Percentiles rank a stretch among this genome's conserved stretches.
Evolutionary conservation across 2,329 filamentous ascomycete species (phyloP).

Genomic region (Penicillium sp.): DNA sequence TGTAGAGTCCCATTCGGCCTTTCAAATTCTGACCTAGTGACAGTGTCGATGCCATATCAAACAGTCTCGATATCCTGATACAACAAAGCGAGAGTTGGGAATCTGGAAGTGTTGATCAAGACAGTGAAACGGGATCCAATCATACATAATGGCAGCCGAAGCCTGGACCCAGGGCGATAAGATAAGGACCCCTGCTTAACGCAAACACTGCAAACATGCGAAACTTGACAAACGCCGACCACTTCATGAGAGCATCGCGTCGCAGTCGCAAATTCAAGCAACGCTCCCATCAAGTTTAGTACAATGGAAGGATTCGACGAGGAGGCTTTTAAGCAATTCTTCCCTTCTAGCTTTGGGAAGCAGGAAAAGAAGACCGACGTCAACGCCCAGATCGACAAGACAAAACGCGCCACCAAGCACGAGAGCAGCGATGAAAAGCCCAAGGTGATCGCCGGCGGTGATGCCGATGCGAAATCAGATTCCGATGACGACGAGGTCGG

Average conservation of each 20-base stretch:
- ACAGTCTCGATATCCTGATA: neutral
- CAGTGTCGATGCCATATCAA: neutral
- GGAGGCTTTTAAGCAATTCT: constrained; percentile 59
- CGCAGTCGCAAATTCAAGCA: neutral
- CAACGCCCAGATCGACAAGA: constrained; percentile 78
- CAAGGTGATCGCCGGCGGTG: constrained; percentile 26
- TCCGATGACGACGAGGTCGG: neutral
- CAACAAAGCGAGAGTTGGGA: too few relatives aligned
- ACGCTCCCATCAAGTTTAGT: neutral
- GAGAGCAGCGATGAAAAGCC: constrained; percentile 31
- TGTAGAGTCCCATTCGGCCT: constrained; percentile 20
- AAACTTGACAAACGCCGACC: constrained; percentile 25
- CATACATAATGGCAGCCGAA: neutral
- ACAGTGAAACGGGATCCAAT: too few relatives aligned
- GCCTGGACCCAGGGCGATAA: neutral
- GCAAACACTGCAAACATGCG: constrained; percentile 34
- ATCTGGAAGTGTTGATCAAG: neutral
- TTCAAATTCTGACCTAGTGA: constrained; percentile 12
- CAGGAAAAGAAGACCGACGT: constrained; percentile 74
- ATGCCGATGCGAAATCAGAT: constrained; percentile 24
- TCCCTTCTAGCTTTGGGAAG: constrained; percentile 86
- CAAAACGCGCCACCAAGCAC: constrained; percentile 61
- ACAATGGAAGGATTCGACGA: constrained; percentile 52
- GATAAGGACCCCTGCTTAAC: neutral
- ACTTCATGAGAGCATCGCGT: neutral